A percentile compares a stretch with the other conserved stretches of the same genome.
These are phyloP conservation scores for Orbilia javanica DNA, from an alignment of 2,329 filamentous ascomycete genomes.

Conservation along the genomic window DNA sequence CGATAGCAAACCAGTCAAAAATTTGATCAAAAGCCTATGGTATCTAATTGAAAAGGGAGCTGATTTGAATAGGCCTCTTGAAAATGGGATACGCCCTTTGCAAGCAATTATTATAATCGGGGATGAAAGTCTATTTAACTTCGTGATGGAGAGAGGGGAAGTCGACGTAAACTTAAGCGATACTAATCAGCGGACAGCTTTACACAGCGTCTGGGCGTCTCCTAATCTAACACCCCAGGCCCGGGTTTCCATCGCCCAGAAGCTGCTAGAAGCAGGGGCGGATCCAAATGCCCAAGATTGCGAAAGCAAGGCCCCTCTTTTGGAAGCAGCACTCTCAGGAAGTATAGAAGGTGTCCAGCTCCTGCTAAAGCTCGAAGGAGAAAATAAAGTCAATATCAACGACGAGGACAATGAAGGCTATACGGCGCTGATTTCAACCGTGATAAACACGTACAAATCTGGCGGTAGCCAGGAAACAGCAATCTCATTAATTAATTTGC, in stretches of 20 bases:
- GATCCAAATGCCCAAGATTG: constrained; percentile 28
- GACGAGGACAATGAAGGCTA: constrained; percentile 15
- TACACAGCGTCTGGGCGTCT: constrained; percentile 5
- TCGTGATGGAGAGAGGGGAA: neutral
- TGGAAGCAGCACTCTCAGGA: neutral
- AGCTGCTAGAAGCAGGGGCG: constrained; percentile 16
- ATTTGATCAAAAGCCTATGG: neutral
- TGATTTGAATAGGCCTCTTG: neutral
- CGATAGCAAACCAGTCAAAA: neutral
- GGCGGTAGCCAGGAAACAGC: no score
- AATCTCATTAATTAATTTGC: constrained; percentile 1
- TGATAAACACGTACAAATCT: neutral
- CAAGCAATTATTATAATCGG: constrained; percentile 19
- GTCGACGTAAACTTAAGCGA: constrained; percentile 1
- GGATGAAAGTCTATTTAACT: neutral
- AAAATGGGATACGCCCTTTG: neutral
- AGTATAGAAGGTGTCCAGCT: constrained; percentile 5
- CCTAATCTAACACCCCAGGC: neutral
- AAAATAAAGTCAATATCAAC: constrained; percentile 1
- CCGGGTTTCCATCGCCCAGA: neutral
- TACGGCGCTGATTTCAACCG: constrained; percentile 9
- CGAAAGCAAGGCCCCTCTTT: constrained; percentile 2
- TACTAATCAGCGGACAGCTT: neutral
- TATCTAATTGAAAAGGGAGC: neutral
- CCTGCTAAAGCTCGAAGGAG: constrained; percentile 2